These are phyloP conservation scores for Ophiostoma himal-ulmi DNA, from an alignment of 2,329 filamentous ascomycete genomes.

Conservation along the genomic window DNA sequence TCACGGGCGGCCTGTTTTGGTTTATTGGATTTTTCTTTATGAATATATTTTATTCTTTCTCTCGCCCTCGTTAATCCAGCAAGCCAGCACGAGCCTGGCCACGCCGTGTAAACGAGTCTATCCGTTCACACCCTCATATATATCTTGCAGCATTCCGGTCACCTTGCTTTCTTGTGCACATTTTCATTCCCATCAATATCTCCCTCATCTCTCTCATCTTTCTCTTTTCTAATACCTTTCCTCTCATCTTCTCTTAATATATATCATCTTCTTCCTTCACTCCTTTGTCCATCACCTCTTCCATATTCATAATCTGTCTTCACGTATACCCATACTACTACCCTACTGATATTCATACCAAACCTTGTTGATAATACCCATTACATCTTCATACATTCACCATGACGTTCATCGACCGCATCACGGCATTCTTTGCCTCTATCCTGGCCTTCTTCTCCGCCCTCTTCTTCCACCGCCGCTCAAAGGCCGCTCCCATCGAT, in stretches of 20 bases:
- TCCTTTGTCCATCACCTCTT: not conserved
- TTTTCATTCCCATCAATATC: not conserved
- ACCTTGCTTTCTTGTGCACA: not conserved
- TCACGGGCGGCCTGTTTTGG: too few relatives aligned
- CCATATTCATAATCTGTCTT: not conserved
- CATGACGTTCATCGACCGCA: constrained; percentile 5
- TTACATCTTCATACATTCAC: not conserved
- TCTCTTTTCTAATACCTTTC: not conserved
- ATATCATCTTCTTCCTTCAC: not conserved
- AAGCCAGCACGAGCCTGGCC: not conserved
- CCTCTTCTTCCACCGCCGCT: not conserved
- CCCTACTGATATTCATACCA: not conserved
- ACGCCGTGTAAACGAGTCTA: not conserved
- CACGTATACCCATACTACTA: not conserved
- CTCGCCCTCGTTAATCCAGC: too few relatives aligned
- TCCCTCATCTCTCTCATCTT: not conserved
- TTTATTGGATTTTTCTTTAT: too few relatives aligned
- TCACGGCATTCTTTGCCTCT: constrained; percentile 13
- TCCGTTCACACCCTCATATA: constrained; percentile 11
- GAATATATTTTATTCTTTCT: not conserved
- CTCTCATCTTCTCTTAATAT: not conserved
- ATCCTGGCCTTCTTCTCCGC: constrained; percentile 11
- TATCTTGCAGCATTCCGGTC: constrained; percentile 4
- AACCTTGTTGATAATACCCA: not conserved
- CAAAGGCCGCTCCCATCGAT: not conserved